Evolutionary conservation across 2,329 filamentous ascomycete genomes (phyloP), one percentile per base, ranked within the genome.

Genomic region (Allantophomopsis cytisporea): DNA sequence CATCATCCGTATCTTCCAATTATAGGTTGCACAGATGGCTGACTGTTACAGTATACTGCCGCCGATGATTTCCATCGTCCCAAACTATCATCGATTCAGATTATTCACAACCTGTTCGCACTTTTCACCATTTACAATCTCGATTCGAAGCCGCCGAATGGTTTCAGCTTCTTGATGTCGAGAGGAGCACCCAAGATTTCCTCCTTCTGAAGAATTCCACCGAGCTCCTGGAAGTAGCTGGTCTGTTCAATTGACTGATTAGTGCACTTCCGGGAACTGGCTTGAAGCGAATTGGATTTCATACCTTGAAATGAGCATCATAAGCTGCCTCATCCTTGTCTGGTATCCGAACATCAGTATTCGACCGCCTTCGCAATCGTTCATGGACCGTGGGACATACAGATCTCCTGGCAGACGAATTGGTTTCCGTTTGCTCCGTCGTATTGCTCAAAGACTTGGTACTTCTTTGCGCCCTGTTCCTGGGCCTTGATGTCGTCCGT

Each of bases 131-230:
- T 28, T 28, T 5, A 28, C 23, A 6, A 48, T 39, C 43, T 39
- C 11, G 42, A 43, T 7, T 35, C 42, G 36, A 45, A 50, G 5
- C 44, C 47, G 20, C 11, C 45, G 37, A 47, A 28, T 5, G 42
- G 43, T 38, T 45, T 50, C 33, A 47, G 45, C 12, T 43, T 48
- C 42, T 41, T 50, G 30, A 48, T 46, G 39, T 48, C 42, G n/a
- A 45, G 35, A 3, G 43, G 40, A 3, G 37, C 43, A 18, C 36
- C 37, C 17, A 50, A 35, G 10, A 50, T 17, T 3, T 15, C 32
- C 30, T 50, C 47, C 13, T 41, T 32, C 8, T 31, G 36, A 8
- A 44, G 30, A 17, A 31, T 31, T 10, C 34, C 33, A 11, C 39
- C 43, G 11, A 46, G 17, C 1, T 21, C 35, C 12, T 33, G n/a